Evolutionary conservation across 495 filamentous ascomycete genomes (phyloP).

Genomic region (Talaromyces nanjingensis): DNA sequence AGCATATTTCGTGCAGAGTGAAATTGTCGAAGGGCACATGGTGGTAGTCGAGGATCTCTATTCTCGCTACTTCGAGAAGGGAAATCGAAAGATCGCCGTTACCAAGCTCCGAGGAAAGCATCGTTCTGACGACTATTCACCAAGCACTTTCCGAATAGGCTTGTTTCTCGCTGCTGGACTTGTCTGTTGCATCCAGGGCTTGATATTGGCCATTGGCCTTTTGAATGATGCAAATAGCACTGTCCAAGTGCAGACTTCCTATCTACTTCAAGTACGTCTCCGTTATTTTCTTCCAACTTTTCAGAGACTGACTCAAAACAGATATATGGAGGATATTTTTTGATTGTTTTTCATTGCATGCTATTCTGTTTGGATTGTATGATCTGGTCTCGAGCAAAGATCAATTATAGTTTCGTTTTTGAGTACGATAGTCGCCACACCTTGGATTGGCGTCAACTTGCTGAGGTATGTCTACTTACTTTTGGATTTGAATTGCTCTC

Average conservation of each 20-base stretch:
- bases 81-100: constrained; percentile 83
- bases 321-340: constrained; percentile 81
- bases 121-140: constrained; percentile 61
- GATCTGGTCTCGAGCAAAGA: constrained; percentile 72
- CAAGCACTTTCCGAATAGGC: constrained; percentile 70
- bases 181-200: constrained; percentile 66
- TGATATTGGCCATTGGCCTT: constrained; percentile 58
- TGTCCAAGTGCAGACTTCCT: constrained; percentile 53
- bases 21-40: constrained; percentile 71
- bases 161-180: constrained; percentile 67
- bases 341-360: constrained; percentile 64
- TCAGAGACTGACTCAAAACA: constrained; percentile 32
- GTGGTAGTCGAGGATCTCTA: constrained; percentile 81
- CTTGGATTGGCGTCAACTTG: constrained; percentile 81
- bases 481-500: neutral
- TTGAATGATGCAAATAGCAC: constrained; percentile 39
- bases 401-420: constrained; percentile 96
- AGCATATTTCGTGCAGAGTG: constrained; percentile 82
- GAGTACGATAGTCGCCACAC: constrained; percentile 84
- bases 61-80: constrained; percentile 82
- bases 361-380: constrained; percentile 74
- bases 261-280: constrained; percentile 59
- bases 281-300: neutral
- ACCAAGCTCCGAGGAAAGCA: constrained; percentile 69
- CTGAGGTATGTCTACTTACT: constrained; percentile 46